Evolutionary conservation across 345 rosid genomes (phyloP).

Genomic region (Garcia nutans): DNA sequence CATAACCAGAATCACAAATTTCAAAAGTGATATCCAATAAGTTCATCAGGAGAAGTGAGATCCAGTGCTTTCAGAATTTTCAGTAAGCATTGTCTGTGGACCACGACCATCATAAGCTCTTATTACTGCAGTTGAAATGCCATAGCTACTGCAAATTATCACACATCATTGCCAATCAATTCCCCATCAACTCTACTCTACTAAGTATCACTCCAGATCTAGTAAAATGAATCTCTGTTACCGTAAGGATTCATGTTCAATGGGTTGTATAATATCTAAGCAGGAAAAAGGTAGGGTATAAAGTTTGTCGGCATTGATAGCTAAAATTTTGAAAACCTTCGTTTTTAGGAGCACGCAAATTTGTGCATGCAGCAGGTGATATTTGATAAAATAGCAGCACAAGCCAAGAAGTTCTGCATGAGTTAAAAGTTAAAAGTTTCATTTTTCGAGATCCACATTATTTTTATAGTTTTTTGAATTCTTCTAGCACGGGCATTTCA

Average conservation of each 20-base stretch:
- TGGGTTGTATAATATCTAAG: not conserved
- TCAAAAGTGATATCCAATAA: conserved; percentile 49
- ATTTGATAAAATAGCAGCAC: not conserved
- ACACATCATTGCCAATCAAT: not conserved
- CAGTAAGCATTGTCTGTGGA: conserved; percentile 63
- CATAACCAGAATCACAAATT: not conserved
- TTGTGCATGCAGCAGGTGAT: not conserved
- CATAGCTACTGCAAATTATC: conserved; percentile 61
- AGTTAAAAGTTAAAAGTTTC: not conserved
- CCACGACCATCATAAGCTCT: conserved; percentile 97
- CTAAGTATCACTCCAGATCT: not conserved
- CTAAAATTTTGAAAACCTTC: not conserved
- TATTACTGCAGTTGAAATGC: conserved; percentile 84
- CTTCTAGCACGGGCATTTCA: too few species aligned
- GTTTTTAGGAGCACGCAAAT: not conserved
- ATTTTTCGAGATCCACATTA: too few species aligned
- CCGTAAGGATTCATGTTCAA: not conserved
- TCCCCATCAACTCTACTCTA: too few species aligned
- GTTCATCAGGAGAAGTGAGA: conserved; percentile 82
- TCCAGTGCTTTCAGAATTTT: conserved; percentile 57
- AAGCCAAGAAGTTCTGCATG: not conserved
- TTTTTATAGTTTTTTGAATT: too few species aligned
- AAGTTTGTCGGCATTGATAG: not conserved
- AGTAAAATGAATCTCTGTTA: not conserved
- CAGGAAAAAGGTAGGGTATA: not conserved